A percentile compares a stretch with the other conserved stretches of the same genome.
Evolutionary conservation across 805 yeast genomes (phyloP).

Genomic region (Candida ipomoeae): DNA sequence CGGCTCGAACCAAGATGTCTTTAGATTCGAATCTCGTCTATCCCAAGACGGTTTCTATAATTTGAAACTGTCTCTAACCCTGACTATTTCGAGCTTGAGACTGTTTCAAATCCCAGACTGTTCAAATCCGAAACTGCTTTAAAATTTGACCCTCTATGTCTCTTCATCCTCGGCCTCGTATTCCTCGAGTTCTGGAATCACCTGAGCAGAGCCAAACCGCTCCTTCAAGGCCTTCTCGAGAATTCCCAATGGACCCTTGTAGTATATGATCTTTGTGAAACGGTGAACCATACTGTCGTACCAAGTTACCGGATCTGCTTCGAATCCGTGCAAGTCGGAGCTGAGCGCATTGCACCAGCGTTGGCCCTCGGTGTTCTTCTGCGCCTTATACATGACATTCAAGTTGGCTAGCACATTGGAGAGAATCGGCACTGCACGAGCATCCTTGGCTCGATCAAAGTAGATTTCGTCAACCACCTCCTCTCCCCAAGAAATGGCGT

Average conservation of each 20-base stretch:
- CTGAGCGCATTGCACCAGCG: constrained; percentile 27
- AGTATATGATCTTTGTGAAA: constrained; percentile 36
- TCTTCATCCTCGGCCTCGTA: constrained; percentile 40
- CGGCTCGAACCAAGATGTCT: no score
- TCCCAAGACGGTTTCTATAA: no score
- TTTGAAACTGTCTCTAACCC: no score
- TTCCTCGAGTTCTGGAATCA: constrained; percentile 37
- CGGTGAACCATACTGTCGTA: constrained; percentile 31
- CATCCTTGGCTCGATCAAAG: constrained; percentile 24
- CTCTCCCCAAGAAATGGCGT: constrained; percentile 41
- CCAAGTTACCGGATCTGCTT: constrained; percentile 26
- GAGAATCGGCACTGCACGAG: constrained; percentile 28
- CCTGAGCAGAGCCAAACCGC: constrained; percentile 33
- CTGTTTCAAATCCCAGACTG: no score
- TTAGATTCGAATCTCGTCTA: no score
- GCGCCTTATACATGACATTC: constrained; percentile 27
- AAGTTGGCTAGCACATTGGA: constrained; percentile 30
- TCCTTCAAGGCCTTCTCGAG: constrained; percentile 37
- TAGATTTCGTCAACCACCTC: constrained; percentile 37
- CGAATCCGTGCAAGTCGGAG: constrained; percentile 24
- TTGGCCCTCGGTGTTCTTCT: constrained; percentile 22
- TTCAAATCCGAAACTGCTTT: no score
- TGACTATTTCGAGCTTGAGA: no score
- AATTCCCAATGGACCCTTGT: constrained; percentile 40
- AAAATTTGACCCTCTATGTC: neutral